Percentiles rank a stretch among this genome's conserved stretches.
Conservation (phyloP, 441 rosid genomes). For the Daphne laureola region DNA sequence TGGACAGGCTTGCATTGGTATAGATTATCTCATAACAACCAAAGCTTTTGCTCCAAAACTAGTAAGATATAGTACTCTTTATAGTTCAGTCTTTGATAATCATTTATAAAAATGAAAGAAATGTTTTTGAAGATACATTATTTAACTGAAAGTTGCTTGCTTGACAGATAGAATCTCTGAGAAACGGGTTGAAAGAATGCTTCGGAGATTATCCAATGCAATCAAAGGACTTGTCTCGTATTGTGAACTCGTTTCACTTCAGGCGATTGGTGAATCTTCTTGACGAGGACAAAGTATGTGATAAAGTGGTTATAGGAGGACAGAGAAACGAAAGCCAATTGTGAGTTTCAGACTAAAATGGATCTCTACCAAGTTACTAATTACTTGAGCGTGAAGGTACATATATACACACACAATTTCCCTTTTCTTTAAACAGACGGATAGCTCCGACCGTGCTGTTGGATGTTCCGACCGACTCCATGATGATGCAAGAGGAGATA, state of each 20-base stretch:
- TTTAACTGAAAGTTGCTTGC: background rate
- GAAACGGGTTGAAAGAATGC: conserved; percentile 22
- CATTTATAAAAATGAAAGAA: background rate
- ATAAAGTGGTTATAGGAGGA: conserved; percentile 33
- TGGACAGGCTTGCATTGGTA: conserved; percentile 61
- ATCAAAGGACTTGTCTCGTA: conserved; percentile 29
- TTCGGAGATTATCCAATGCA: conserved; percentile 30
- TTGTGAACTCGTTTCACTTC: conserved; percentile 34
- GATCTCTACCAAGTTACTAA: background rate
- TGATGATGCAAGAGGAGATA: conserved; percentile 63
- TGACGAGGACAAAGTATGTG: conserved; percentile 28
- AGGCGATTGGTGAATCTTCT: conserved; percentile 27
- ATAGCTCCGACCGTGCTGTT: conserved; percentile 59
- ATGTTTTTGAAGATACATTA: background rate
- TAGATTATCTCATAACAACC: conserved; percentile 54
- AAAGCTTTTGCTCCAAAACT: conserved; percentile 47
- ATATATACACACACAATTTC: too few species aligned
- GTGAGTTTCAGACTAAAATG: conserved; percentile 20
- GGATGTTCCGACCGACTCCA: conserved; percentile 49
- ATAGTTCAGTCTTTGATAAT: background rate
- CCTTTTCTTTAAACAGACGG: conserved; percentile 23
- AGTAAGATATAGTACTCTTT: conserved; percentile 28
- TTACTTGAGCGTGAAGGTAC: background rate
- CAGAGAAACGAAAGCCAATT: conserved; percentile 25
- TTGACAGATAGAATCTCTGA: conserved; percentile 27